Conservation (phyloP, 2,329 filamentous ascomycete genomes). For the Colletotrichum caudatum region DNA sequence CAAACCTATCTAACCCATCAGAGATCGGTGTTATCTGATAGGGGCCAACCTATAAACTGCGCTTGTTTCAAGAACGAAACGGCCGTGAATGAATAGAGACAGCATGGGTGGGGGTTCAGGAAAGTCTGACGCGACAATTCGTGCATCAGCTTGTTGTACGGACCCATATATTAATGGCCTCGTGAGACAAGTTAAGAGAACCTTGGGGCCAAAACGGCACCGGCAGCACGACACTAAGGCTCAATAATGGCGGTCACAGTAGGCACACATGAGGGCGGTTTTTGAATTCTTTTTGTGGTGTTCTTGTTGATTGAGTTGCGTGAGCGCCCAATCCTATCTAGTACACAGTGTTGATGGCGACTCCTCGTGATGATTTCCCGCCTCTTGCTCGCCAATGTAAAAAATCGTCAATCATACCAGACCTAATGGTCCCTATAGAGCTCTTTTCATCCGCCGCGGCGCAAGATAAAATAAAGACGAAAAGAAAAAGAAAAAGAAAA, state of each 20-base stretch:
- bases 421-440: conserved; percentile 34
- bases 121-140: conserved; percentile 31
- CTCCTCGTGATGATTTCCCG: conserved; percentile 9
- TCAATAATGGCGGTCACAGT: background rate
- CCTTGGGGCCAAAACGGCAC: background rate
- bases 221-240: background rate
- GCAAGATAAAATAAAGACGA: conserved; percentile 8
- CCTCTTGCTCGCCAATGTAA: conserved; percentile 32
- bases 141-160: conserved; percentile 20
- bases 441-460: conserved; percentile 36
- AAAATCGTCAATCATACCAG: conserved; percentile 39
- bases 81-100: background rate
- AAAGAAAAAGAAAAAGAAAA: background rate
- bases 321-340: conserved; percentile 37
- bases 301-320: conserved; percentile 36
- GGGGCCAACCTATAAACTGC: background rate
- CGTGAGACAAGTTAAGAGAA: background rate
- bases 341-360: conserved; percentile 24
- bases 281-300: conserved; percentile 20
- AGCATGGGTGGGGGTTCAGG: conserved; percentile 10
- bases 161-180: conserved; percentile 5
- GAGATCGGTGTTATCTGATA: background rate
- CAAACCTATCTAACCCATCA: background rate
- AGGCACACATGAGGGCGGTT: background rate
- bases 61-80: conserved; percentile 18